These are phyloP conservation scores for Candida wancherniae DNA, from an alignment of 805 yeast species.

Conservation along the genomic window DNA sequence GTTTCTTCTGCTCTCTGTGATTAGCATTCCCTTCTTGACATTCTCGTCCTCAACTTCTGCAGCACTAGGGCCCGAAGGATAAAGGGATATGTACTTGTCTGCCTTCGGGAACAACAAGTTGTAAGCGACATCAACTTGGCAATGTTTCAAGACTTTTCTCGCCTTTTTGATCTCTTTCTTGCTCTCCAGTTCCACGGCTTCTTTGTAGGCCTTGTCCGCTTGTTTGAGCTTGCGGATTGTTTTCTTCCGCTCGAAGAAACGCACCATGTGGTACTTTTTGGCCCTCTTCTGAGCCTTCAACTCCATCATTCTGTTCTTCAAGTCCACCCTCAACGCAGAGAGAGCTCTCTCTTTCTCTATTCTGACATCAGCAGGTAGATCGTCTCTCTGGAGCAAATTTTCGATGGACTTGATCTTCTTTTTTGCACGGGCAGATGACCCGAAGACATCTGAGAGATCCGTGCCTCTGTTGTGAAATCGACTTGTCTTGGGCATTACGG, in stretches of 20 bases:
- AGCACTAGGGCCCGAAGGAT: constrained; percentile 40
- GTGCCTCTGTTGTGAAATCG: constrained; percentile 10
- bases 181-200: constrained; percentile 28
- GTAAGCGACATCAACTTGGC: constrained; percentile 70
- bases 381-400: constrained; percentile 58
- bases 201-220: constrained; percentile 37
- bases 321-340: constrained; percentile 56
- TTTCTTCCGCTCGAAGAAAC: constrained; percentile 87
- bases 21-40: constrained; percentile 38
- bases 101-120: constrained; percentile 72
- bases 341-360: constrained; percentile 73
- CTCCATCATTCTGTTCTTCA: constrained; percentile 43
- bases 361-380: constrained; percentile 58
- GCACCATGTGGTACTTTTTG: constrained; percentile 84
- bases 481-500: constrained; percentile 9
- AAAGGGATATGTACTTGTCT: constrained; percentile 75
- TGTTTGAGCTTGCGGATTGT: constrained; percentile 67
- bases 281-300: constrained; percentile 49
- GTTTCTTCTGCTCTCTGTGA: constrained; percentile 41
- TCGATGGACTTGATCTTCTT: constrained; percentile 85
- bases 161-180: constrained; percentile 39
- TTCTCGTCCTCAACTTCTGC: constrained; percentile 28
- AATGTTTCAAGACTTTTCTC: constrained; percentile 48
- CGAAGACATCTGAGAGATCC: constrained; percentile 16
- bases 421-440: constrained; percentile 40